These are phyloP conservation scores for Pseudomonodictys pantanalensis DNA, from an alignment of 495 filamentous ascomycete genomes.

Conservation along the genomic window DNA sequence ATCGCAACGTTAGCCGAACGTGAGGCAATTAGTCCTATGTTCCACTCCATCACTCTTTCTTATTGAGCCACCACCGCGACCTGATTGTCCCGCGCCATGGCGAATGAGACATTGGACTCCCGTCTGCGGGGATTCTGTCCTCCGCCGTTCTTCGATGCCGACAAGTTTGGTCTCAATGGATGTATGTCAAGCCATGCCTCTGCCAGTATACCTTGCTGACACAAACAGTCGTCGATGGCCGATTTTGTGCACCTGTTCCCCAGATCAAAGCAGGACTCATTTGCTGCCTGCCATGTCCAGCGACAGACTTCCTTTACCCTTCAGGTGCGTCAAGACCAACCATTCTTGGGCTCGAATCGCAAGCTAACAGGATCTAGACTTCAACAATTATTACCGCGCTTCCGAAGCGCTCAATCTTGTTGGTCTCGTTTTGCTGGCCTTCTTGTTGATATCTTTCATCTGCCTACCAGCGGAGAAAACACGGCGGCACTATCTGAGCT, in stretches of 20 bases:
- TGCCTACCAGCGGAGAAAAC: conserved; percentile 87
- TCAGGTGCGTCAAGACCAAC: conserved; percentile 51
- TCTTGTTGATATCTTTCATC: conserved; percentile 77
- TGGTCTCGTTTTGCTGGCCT: conserved; percentile 66
- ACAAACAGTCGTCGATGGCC: conserved; percentile 61
- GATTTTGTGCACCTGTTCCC: conserved; percentile 57
- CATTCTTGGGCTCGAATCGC: background rate
- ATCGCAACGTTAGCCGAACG: background rate
- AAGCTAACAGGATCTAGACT: conserved; percentile 48
- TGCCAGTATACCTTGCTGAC: conserved; percentile 34
- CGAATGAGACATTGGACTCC: conserved; percentile 22
- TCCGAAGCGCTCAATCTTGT: conserved; percentile 79
- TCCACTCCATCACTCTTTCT: background rate
- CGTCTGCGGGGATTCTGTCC: conserved; percentile 54
- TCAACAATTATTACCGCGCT: conserved; percentile 59
- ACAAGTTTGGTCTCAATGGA: conserved; percentile 61
- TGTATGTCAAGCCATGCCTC: conserved; percentile 51
- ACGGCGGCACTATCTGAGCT: conserved; percentile 85
- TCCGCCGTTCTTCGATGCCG: conserved; percentile 60
- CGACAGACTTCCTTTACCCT: conserved; percentile 78
- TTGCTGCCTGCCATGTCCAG: conserved; percentile 91
- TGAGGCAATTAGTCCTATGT: background rate
- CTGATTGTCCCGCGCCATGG: conserved; percentile 6
- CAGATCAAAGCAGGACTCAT: conserved; percentile 43
- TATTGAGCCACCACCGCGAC: background rate